phyloP scores from a whole-genome alignment of 2,329 filamentous ascomycete genomes.

The Epichloe bromicola region DNA sequence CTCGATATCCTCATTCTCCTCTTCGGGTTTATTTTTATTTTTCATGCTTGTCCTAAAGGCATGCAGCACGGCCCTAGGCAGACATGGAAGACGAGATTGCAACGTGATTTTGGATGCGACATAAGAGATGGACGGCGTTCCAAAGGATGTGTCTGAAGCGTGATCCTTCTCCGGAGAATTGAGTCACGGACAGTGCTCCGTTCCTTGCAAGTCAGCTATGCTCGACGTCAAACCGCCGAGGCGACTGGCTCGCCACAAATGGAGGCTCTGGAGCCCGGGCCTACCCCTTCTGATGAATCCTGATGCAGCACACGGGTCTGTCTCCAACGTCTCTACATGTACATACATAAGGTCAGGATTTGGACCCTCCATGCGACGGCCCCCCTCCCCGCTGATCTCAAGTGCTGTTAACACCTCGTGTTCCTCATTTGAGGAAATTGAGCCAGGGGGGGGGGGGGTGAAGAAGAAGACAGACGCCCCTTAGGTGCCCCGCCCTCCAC shows the following conservation, averaged over 20 bases:
- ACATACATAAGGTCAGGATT: too few relatives aligned
- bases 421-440: too few relatives aligned
- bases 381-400: neutral
- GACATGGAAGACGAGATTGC: neutral
- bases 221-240: neutral
- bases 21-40: too few relatives aligned
- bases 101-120: too few relatives aligned
- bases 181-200: neutral
- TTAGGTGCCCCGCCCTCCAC: slow-evolving; percentile 1
- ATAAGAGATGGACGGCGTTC: neutral
- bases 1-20: too few relatives aligned
- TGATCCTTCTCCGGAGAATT: neutral
- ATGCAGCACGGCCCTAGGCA: neutral
- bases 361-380: neutral
- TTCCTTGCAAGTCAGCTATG: neutral
- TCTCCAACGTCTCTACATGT: neutral
- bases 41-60: too few relatives aligned
- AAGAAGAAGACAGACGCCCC: too few relatives aligned
- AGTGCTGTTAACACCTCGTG: too few relatives aligned
- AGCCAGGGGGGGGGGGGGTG: too few relatives aligned
- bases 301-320: neutral
- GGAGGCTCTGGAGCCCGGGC: too few relatives aligned
- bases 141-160: neutral
- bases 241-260: neutral
- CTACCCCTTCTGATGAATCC: too few relatives aligned